These are phyloP conservation scores for Fusarium torulosum DNA, from an alignment of 2,329 filamentous ascomycete species.

Conservation along the genomic window DNA sequence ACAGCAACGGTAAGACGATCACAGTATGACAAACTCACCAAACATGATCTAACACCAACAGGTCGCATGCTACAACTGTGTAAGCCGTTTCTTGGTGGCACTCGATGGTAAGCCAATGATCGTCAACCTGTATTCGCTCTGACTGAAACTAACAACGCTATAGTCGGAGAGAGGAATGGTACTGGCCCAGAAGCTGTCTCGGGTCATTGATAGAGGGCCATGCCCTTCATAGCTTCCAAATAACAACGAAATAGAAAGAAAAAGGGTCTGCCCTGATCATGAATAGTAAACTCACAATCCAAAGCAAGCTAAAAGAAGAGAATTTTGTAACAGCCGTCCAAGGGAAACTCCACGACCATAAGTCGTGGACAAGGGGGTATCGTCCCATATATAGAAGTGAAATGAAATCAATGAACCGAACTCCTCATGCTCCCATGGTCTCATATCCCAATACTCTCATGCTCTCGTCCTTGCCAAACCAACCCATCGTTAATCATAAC, in stretches of 20 bases:
- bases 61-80: constrained; percentile 84
- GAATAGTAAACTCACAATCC: constrained; percentile 1
- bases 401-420: constrained; percentile 41
- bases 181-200: constrained; percentile 60
- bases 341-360: constrained; percentile 33
- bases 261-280: constrained; percentile 4
- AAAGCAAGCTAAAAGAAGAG: constrained; percentile 1
- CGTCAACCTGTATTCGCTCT: constrained; percentile 18
- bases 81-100: constrained; percentile 85
- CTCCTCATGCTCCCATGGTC: constrained; percentile 21
- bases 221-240: constrained; percentile 13
- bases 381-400: constrained; percentile 54
- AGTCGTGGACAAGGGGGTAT: constrained; percentile 54
- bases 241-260: constrained; percentile 12
- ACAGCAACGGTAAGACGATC: constrained; percentile 73
- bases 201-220: constrained; percentile 50
- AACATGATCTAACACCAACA: constrained; percentile 46
- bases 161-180: constrained; percentile 70
- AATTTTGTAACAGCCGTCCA: constrained; percentile 3
- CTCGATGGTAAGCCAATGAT: constrained; percentile 72
- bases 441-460: constrained; percentile 16
- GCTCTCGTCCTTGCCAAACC: constrained; percentile 29
- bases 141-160: constrained; percentile 46
- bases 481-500: constrained; percentile 47
- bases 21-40: not conserved